Evolutionary conservation across 108 stramenopile species (phyloP), one percentile per base, ranked within the genome.

Genomic region (Pseudonitzschia multiseries): DNA sequence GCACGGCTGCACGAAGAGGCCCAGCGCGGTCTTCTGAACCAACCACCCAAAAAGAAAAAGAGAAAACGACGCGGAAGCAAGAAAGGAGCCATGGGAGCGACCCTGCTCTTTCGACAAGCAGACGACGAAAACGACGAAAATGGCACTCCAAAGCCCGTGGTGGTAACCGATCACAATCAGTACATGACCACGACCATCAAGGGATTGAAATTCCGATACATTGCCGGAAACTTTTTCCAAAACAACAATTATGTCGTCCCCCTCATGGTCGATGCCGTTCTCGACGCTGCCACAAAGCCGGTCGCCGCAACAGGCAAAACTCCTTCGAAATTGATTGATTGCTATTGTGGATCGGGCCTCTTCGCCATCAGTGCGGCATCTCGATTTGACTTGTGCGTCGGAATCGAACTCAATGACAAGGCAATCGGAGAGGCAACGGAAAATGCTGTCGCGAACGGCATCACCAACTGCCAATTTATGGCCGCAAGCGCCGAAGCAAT

Each of bases 201-300:
- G 26, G 86, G 79, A 6, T 33, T 96, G 4, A 68, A 71, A 14
- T 96, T 97, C 81, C 75, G 78, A 8, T 93, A 93, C 76, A 83
- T 86, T 68, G 98, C 98, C 2, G 97, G 97, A 52, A 97, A 98
- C 57, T 99, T 98, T 83, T 99, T 97, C 76, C 97, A 99, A 67
- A 97, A 96, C 74, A 98, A 98, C 84, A 92, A 97, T 40, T 94
- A 84, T 79, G 93, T 97, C 71, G 65, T 98, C 17, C 90, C 93
- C 17, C 59, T 78, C 10, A 93, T 98, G 92, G 93, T 96, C 24
- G 92, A 96, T 71, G 72, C 88, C 41, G 97, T 97, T 29, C 71
- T 95, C 6, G 50, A 81, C 8, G 80, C 80, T 29, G 83, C 90
- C 12, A 90, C 81, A 12, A 65, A 74, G 62, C 70, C 70, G 42